A percentile compares a stretch with the other conserved stretches of the same genome.
phyloP scores from a whole-genome alignment of 2,329 filamentous ascomycete species.

The Colletotrichum agaves region DNA sequence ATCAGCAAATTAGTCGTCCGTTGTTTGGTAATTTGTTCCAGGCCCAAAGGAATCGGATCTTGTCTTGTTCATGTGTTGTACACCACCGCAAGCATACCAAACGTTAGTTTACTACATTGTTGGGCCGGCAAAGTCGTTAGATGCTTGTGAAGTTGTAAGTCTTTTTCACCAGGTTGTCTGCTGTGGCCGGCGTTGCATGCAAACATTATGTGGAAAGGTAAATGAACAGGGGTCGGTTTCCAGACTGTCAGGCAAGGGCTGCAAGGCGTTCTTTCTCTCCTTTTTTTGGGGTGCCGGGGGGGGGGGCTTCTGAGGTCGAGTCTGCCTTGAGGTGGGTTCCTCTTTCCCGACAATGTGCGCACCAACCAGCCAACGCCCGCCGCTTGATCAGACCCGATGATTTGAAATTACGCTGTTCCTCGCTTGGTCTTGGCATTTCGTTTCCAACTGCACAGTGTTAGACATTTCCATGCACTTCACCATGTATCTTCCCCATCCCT shows the following conservation, averaged over 20 bases:
- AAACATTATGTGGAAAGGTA: background rate
- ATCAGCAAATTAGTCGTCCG: slow-evolving; percentile 10
- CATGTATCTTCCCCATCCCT: slow-evolving; percentile 3
- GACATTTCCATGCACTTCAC: background rate
- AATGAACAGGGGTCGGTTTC: background rate
- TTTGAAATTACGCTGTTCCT: slow-evolving; percentile 34
- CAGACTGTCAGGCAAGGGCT: slow-evolving; percentile 20
- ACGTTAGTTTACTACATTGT: too few relatives aligned
- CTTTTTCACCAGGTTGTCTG: background rate
- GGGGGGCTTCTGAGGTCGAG: slow-evolving; percentile 15
- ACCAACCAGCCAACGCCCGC: slow-evolving; percentile 2
- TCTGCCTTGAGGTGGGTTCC: slow-evolving; percentile 33
- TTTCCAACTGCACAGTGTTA: background rate
- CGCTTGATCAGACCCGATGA: slow-evolving; percentile 28
- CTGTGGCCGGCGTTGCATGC: background rate
- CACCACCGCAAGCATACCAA: too few relatives aligned
- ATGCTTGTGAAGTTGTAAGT: background rate
- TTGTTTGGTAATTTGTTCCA: slow-evolving; percentile 14
- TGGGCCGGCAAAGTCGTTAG: too few relatives aligned
- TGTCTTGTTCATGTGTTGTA: background rate
- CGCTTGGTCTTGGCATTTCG: slow-evolving; percentile 30
- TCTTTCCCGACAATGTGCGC: slow-evolving; percentile 16
- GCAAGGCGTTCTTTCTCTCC: slow-evolving; percentile 26
- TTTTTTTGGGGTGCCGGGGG: too few relatives aligned
- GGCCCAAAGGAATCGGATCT: background rate